These are phyloP conservation scores for Leccinum imitatum DNA, from an alignment of 768 basidiomycete species.

Conservation along the genomic window DNA sequence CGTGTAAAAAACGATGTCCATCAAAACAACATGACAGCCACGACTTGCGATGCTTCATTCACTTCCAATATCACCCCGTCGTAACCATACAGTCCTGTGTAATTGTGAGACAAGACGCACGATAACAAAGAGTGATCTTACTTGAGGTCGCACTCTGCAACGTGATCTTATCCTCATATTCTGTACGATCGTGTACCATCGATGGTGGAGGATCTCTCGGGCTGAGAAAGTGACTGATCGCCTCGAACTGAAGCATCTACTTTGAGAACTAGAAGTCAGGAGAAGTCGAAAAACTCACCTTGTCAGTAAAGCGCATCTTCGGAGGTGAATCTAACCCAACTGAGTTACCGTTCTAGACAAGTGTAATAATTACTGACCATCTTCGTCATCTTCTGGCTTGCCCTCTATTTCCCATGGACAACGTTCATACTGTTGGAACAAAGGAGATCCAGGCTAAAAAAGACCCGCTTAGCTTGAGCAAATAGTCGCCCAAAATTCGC, in stretches of 20 bases:
- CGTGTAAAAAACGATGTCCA: neutral
- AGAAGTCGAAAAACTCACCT: constrained; percentile 40
- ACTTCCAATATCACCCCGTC: constrained; percentile 82
- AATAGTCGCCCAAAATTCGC: neutral
- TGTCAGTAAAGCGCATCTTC: constrained; percentile 67
- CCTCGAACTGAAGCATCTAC: constrained; percentile 59
- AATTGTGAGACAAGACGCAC: neutral
- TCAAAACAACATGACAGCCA: constrained; percentile 70
- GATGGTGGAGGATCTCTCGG: constrained; percentile 74
- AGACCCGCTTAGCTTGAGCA: constrained; percentile 1
- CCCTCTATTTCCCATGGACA: constrained; percentile 90
- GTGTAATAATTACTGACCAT: constrained; percentile 46
- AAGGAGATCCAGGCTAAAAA: constrained; percentile 75
- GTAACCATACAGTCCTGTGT: constrained; percentile 58
- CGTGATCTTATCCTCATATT: constrained; percentile 69
- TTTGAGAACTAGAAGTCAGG: neutral
- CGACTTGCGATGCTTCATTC: constrained; percentile 74
- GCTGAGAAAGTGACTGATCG: constrained; percentile 73
- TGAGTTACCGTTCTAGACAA: constrained; percentile 1
- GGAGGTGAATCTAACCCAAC: constrained; percentile 62
- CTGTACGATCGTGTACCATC: constrained; percentile 78
- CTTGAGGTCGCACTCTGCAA: constrained; percentile 67
- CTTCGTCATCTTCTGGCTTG: constrained; percentile 78
- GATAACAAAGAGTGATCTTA: constrained; percentile 38
- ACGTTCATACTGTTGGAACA: constrained; percentile 89